These are phyloP conservation scores for Gigaspora rosea DNA, from an alignment of 192 early-diverging fungal species.

Conservation along the genomic window DNA sequence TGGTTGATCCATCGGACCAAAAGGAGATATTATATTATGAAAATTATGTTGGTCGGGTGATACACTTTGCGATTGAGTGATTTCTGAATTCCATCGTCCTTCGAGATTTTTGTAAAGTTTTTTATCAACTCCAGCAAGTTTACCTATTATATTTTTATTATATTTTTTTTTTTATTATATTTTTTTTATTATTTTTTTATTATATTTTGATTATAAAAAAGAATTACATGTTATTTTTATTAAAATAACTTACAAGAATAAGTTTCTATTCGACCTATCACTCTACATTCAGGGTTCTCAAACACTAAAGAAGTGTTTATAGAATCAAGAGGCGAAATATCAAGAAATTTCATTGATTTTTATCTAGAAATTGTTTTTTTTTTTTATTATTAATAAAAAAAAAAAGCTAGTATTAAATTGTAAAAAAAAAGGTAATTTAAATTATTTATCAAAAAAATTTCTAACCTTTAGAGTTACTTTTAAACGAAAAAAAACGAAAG, in stretches of 20 bases:
- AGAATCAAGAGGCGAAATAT: slow-evolving; percentile 75
- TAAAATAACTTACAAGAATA: slow-evolving; percentile 83
- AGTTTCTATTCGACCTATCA: slow-evolving; percentile 85
- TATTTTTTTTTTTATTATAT: slow-evolving; percentile 1
- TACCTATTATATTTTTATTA: slow-evolving; percentile 82
- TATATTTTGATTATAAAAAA: neutral
- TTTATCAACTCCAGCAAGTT: slow-evolving; percentile 90
- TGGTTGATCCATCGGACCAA: slow-evolving; percentile 85
- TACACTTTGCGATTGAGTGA: slow-evolving; percentile 59
- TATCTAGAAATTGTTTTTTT: neutral
- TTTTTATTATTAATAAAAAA: too few relatives aligned
- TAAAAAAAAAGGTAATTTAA: too few relatives aligned
- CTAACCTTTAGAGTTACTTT: too few relatives aligned
- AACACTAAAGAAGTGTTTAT: slow-evolving; percentile 86
- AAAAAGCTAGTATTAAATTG: too few relatives aligned
- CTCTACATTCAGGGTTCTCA: slow-evolving; percentile 80
- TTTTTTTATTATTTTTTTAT: neutral
- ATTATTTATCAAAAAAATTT: too few relatives aligned
- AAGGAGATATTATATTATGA: slow-evolving; percentile 75
- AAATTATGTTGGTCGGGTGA: slow-evolving; percentile 70
- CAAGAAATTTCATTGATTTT: slow-evolving; percentile 83
- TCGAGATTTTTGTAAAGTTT: slow-evolving; percentile 90
- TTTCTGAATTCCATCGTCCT: slow-evolving; percentile 73
- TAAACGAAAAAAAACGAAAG: too few relatives aligned
- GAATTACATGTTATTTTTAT: slow-evolving; percentile 11